Conservation (phyloP, 2,329 filamentous ascomycete genomes). For the Cladosporium halotolerans region DNA sequence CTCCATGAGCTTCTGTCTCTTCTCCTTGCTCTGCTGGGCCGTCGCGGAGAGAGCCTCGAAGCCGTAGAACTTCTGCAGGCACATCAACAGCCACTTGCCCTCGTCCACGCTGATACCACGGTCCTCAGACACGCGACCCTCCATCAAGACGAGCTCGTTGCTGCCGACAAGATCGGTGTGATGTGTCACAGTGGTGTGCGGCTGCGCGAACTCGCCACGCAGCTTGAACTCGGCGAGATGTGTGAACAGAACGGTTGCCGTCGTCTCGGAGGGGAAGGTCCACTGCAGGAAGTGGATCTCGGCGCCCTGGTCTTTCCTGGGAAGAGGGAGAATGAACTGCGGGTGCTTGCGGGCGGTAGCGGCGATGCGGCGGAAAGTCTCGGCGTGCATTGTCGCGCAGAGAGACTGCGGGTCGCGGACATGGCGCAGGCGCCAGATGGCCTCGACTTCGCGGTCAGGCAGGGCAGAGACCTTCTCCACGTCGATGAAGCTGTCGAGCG, state of each 20-base stretch:
- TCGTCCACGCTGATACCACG: constrained; percentile 72
- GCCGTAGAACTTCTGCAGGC: constrained; percentile 86
- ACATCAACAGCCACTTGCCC: constrained; percentile 86
- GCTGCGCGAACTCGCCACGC: constrained; percentile 79
- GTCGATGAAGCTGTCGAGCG: constrained; percentile 66
- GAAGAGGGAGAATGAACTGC: constrained; percentile 85
- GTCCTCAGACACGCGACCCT: constrained; percentile 71
- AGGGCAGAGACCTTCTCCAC: constrained; percentile 68
- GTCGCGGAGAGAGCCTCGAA: constrained; percentile 53
- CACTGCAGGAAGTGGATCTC: constrained; percentile 97
- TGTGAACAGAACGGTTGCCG: constrained; percentile 71
- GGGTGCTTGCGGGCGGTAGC: constrained; percentile 67
- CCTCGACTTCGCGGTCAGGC: constrained; percentile 73
- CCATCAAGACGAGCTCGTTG: constrained; percentile 77
- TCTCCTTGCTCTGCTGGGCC: constrained; percentile 64
- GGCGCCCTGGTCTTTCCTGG: constrained; percentile 60
- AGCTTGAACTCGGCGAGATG: constrained; percentile 89
- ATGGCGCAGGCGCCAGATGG: constrained; percentile 86
- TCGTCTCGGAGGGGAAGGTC: constrained; percentile 69
- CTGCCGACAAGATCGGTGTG: constrained; percentile 71
- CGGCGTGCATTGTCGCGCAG: constrained; percentile 72
- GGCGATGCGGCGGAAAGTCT: constrained; percentile 69
- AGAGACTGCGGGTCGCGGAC: constrained; percentile 65
- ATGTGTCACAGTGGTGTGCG: constrained; percentile 91
- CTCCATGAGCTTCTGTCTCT: constrained; percentile 64